Base-by-base conservation (phyloP, 2,329 filamentous ascomycete species). In the Phyllosticta ampelicida region DNA sequence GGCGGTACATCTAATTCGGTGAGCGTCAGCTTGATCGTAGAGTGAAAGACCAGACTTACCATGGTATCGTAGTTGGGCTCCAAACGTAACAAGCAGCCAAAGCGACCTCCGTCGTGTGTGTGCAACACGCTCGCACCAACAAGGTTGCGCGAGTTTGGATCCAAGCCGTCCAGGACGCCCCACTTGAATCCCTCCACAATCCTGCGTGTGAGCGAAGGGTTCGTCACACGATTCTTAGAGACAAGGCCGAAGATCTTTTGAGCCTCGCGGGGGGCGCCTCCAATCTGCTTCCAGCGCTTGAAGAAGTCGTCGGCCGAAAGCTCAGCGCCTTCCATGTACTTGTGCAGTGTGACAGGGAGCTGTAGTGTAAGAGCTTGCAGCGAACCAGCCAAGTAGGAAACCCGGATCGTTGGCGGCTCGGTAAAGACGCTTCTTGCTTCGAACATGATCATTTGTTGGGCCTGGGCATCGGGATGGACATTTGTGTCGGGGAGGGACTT, bases 241-340 rank as follows among this genome's bases (percentile, higher is more conserved):
- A 78, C 79, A 1, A 92, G 70, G 0, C 86, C 84, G 71, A 99
- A 95, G 29, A 97, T 90, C 53, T 82, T 82, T 71, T 99, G 94
- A 0, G 89, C 86, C 72, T 99, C 95, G 28, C 95, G 83, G 1
- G 91, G 86, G 1, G 84, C 83, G 5, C 88, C 90, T 11, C 94
- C 94, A 65, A 99, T 97, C 74, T 99, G 94, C 78, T 96, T 95
- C 94, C 94, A 99, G 55, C 95, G 81, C 78, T 95, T 96, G 82
- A 99, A 99, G 74, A 97, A 99, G 69, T 99, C 94, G 55, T 99
- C 94, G 0, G 86, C 84, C 6, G 83, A 83, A 48, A 99, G 78
- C 59, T 94, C 86, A 0, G 94, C 91, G 0, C 89, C 84, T 62
- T 96, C 91, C 90, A 97, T 96, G 69, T 96, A 99, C 71, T 96